These are phyloP conservation scores for Miscanthus lutarioriparius DNA, from an alignment of 176 grass and related monocot species.

Conservation along the genomic window DNA sequence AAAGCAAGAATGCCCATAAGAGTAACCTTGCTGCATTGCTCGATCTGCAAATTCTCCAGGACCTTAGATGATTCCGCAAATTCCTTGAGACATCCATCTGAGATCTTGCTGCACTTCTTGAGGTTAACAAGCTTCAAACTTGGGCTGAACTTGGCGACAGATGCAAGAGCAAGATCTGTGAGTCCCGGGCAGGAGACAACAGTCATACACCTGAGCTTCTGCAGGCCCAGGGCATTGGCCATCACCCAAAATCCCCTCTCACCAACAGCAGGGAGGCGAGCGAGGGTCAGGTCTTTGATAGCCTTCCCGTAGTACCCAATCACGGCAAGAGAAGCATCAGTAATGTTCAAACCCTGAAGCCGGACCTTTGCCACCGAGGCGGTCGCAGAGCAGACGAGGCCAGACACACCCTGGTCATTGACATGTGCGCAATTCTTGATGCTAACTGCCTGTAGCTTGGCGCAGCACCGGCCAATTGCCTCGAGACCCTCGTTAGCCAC, in stretches of 20 bases:
- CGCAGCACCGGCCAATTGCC: constrained; percentile 61
- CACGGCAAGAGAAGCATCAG: constrained; percentile 73
- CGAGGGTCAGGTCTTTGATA: constrained; percentile 62
- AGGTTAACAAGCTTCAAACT: constrained; percentile 71
- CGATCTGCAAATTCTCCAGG: constrained; percentile 66
- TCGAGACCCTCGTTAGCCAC: constrained; percentile 67
- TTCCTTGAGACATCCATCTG: constrained; percentile 66
- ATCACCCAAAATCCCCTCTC: constrained; percentile 99
- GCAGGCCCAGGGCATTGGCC: constrained; percentile 84
- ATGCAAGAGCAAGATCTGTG: constrained; percentile 67
- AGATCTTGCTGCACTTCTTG: constrained; percentile 69
- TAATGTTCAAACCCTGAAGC: constrained; percentile 78
- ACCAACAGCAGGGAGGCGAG: constrained; percentile 56
- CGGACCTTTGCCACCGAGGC: constrained; percentile 64
- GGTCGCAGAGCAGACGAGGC: constrained; percentile 56
- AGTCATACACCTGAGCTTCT: constrained; percentile 66
- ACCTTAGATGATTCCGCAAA: constrained; percentile 57
- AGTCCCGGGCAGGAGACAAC: constrained; percentile 73
- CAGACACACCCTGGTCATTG: constrained; percentile 73
- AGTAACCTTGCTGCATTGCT: constrained; percentile 78
- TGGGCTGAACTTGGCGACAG: constrained; percentile 73
- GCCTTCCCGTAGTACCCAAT: constrained; percentile 80
- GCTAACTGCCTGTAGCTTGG: constrained; percentile 62
- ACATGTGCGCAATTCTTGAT: constrained; percentile 76
- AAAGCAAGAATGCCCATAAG: constrained; percentile 70